phyloP scores from a whole-genome alignment of 1,284 basidiomycete genomes.

The Porogramme epimiltina region DNA sequence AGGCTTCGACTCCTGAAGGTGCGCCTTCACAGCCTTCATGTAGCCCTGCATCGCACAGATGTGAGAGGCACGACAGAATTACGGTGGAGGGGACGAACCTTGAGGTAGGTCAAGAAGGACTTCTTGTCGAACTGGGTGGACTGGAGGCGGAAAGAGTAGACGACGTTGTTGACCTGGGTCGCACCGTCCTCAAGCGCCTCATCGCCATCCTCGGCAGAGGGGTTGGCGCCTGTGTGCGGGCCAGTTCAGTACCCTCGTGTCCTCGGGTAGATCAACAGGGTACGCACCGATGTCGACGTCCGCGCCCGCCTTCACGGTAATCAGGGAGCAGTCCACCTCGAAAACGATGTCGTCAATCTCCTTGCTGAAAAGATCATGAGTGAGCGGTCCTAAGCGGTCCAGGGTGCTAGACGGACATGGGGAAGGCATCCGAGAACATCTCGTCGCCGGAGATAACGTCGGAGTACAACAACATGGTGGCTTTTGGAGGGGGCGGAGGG shows the following conservation, averaged over 20 bases:
- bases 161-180: conserved; percentile 85
- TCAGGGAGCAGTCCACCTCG: conserved; percentile 86
- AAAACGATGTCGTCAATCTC: conserved; percentile 81
- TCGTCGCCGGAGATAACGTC: conserved; percentile 86
- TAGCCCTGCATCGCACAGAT: conserved; percentile 48
- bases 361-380: conserved; percentile 57
- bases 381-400: conserved; percentile 5
- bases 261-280: conserved; percentile 14
- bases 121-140: conserved; percentile 92
- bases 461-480: conserved; percentile 75
- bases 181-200: conserved; percentile 84
- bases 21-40: conserved; percentile 79
- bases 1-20: conserved; percentile 62
- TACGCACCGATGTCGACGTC: conserved; percentile 89
- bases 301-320: conserved; percentile 77
- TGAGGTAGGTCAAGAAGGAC: conserved; percentile 83
- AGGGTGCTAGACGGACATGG: conserved; percentile 54
- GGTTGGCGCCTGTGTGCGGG: conserved; percentile 77
- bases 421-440: conserved; percentile 95
- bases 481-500: conserved; percentile 22
- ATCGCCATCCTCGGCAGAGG: conserved; percentile 87
- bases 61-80: too few species aligned
- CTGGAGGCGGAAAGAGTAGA: conserved; percentile 91
- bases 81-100: conserved; percentile 47
- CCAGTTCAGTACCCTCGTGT: conserved; percentile 15